These are phyloP conservation scores for Metschnikowia bowlesiae DNA, from an alignment of 805 yeast species.

Conservation along the genomic window DNA sequence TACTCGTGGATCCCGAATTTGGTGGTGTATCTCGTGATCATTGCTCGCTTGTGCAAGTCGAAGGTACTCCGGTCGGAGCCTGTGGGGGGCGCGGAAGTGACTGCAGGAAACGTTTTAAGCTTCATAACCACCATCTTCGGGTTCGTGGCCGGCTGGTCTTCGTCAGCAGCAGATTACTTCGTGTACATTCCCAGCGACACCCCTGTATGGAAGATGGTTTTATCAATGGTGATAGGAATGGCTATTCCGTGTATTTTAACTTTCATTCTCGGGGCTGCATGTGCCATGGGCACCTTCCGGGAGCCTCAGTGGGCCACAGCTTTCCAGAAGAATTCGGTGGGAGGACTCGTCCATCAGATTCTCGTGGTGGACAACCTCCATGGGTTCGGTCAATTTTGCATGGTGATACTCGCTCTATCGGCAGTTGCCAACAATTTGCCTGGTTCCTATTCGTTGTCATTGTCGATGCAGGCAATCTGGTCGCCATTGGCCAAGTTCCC, in stretches of 20 bases:
- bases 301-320: constrained; percentile 27
- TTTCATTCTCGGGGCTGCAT: constrained; percentile 30
- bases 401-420: constrained; percentile 28
- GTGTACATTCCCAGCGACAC: constrained; percentile 29
- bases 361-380: constrained; percentile 26
- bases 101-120: constrained; percentile 28
- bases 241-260: constrained; percentile 25
- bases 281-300: constrained; percentile 25
- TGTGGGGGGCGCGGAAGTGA: constrained; percentile 5
- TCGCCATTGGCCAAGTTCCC: constrained; percentile 27
- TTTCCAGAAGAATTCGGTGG: constrained; percentile 27
- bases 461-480: constrained; percentile 31
- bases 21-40: constrained; percentile 24
- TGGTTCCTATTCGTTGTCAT: constrained; percentile 29
- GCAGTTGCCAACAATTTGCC: constrained; percentile 32
- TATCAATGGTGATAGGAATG: constrained; percentile 26
- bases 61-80: constrained; percentile 20
- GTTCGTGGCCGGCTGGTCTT: constrained; percentile 31
- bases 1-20: constrained; percentile 32
- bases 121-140: constrained; percentile 29
- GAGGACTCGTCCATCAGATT: constrained; percentile 29
- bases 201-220: constrained; percentile 24
- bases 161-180: constrained; percentile 32
- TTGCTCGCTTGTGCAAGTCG: constrained; percentile 26
- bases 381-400: constrained; percentile 30